Base-by-base conservation (phyloP, 768 basidiomycete species). In the Kwoniella sp. region DNA sequence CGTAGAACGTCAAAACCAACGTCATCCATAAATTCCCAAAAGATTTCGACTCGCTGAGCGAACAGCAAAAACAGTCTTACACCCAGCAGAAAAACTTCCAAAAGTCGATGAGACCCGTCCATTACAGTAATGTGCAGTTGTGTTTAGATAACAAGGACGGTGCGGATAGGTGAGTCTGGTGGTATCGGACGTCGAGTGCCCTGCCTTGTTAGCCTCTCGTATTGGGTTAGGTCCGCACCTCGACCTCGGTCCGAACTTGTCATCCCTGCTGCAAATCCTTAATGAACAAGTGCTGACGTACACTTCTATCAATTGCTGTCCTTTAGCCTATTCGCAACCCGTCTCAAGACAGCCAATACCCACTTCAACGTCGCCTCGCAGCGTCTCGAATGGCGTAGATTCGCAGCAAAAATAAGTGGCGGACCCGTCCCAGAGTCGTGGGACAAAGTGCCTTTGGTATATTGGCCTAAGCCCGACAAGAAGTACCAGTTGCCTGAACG, bases 61-160 rank as follows among this genome's bases (percentile, higher is more conserved):
- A 67, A 9, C 66, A 67, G 22, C 67, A 73, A 15, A 60, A 68
- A 54, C 50, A 55, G 26, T 66, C 68, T 53, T 73, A 66, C 51
- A 45, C 62, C 26, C 60, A 66, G 22, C 66, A 77, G 63, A 56
- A 70, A 29, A 65, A 68, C 38, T 63, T 62, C 48, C 41, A 70
- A 47, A 38, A 59, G 54, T 55, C 67, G 29, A 63, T 63, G 51
- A 65, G 78, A 56, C 76, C 75, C 13, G 65, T 79, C 15, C 76
- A 77, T 57, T 79, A 79, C 48, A 73, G 71, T n/a, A 79, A 79
- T 50, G 76, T 79, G 8, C 75, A 77, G 59, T 61, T 79, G 4
- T 77, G 74, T 48, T 66, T 76, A 2, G 73, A 77, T n/a, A 69
- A 74, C 52, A 62, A 52, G 25, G 48, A 63, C 11, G 67, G 69